Base-by-base conservation (phyloP, 192 early-diverging fungal genomes). In the Entophlyctis helioformis region DNA sequence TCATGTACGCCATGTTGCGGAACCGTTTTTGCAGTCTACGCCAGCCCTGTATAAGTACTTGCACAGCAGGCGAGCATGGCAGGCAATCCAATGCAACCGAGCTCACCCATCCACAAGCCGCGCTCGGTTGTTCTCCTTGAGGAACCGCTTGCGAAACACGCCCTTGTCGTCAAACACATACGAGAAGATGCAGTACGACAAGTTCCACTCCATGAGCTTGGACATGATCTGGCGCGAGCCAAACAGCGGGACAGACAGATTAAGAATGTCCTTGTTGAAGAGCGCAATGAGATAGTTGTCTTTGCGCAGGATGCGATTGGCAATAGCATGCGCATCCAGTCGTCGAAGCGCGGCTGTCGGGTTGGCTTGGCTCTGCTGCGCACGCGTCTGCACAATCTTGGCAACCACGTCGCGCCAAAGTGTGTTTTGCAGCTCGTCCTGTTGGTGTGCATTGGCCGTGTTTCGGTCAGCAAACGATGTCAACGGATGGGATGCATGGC, bases 271-370 rank as follows among this genome's bases (percentile, higher is more conserved):
- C 54, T 87, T 90, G 69, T 92, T 90, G 61, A 96, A 90, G 42
- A 97, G 56, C 18, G 89, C 91, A 46, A 96, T 83, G 69, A 91
- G 66, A 60, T 95, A 99, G 68, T 99, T 99, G 32, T 99, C 96
- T 35, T 84, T 83, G 15, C 96, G 81, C 85, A 96, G 82, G 51
- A 99, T 97, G 15, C 93, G 83, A 62, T 87, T 92, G 31, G 89
- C 78, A 39, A 99, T 86, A 36, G 66, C 74, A 47, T 72, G 67
- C 2, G 75, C 71, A 38, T 79, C 67, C 22, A 48, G 2, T 35
- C 40, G 11, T 48, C 56, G 34, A 53, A 25, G 1, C 48, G 45
- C 77, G 80, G 25, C 66, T 80, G 46, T 28, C 15, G 21, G 22
- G 16, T 20, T 8, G 37, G 7, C 11, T 81, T 78, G 35, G 84